A percentile compares a stretch with the other conserved stretches of the same genome.
Conservation (phyloP, 2,329 filamentous ascomycete species). For the Aspergillus sp. region DNA sequence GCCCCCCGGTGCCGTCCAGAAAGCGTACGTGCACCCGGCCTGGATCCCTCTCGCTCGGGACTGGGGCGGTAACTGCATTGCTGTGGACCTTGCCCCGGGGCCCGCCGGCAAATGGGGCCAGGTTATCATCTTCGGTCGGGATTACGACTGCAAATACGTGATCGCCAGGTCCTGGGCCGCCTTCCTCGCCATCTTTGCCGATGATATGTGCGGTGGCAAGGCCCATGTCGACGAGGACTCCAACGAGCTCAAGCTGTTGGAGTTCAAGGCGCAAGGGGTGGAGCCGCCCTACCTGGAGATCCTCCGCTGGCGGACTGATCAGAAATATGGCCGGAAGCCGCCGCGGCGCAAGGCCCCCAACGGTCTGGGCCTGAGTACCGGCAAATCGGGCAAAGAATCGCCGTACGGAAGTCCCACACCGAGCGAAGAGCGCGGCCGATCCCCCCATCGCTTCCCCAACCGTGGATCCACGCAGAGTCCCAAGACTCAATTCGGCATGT, state of each 20-base stretch:
- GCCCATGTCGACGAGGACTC: constrained; percentile 91
- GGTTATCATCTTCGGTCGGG: constrained; percentile 91
- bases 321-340: constrained; percentile 74
- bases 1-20: constrained; percentile 81
- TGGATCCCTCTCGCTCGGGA: constrained; percentile 97
- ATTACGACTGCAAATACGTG: constrained; percentile 98
- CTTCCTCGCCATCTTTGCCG: constrained; percentile 81
- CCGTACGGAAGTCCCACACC: constrained; percentile 51
- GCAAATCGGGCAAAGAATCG: constrained; percentile 50
- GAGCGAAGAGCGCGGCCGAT: constrained; percentile 48
- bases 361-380: constrained; percentile 54
- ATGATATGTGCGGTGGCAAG: constrained; percentile 86
- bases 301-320: constrained; percentile 89
- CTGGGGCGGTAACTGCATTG: constrained; percentile 98
- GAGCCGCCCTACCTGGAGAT: constrained; percentile 95
- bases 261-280: constrained; percentile 85
- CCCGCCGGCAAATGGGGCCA: constrained; percentile 92
- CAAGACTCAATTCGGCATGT: constrained; percentile 42
- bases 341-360: constrained; percentile 50
- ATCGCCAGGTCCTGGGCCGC: constrained; percentile 87
- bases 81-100: constrained; percentile 87
- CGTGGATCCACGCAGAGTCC: constrained; percentile 44
- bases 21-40: constrained; percentile 85
- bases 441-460: constrained; percentile 48
- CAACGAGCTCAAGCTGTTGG: constrained; percentile 84